Evolutionary conservation across 164 flowering plant species (phyloP).

Genomic region (Magnolia kwangsiensis): DNA sequence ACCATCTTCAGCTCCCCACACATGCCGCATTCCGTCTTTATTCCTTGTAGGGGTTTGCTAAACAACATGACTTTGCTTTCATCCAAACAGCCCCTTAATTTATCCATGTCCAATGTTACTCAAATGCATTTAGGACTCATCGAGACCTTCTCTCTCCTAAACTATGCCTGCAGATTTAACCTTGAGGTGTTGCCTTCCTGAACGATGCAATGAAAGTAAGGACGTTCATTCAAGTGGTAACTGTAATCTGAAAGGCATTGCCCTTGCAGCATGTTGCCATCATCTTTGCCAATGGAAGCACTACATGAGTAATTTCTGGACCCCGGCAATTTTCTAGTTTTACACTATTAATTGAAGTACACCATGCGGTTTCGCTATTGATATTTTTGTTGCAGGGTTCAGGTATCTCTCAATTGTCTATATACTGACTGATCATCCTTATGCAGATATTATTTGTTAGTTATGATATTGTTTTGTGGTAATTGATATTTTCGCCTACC

Average conservation of each 20-base stretch:
- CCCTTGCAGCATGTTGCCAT: constrained; percentile 95
- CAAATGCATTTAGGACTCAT: background rate
- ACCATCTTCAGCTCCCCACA: no score
- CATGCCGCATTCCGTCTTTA: no score
- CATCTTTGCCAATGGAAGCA: constrained; percentile 96
- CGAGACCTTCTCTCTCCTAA: background rate
- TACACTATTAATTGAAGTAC: background rate
- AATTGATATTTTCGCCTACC: background rate
- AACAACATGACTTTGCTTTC: no score
- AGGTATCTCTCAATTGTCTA: no score
- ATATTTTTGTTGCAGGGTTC: background rate
- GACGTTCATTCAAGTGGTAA: constrained; percentile 12
- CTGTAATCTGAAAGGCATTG: constrained; percentile 52
- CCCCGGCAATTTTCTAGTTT: background rate
- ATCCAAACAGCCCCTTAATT: no score
- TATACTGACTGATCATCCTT: background rate
- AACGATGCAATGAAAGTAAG: constrained; percentile 18
- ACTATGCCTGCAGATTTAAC: constrained; percentile 63
- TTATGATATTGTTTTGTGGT: no score
- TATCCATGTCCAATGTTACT: background rate
- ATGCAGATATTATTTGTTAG: background rate
- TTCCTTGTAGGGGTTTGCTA: no score
- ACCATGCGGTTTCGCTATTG: background rate
- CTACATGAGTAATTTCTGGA: constrained; percentile 59
- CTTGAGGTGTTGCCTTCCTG: constrained; percentile 65